Evolutionary conservation across 352 stramenopile species (phyloP).

Genomic region (Blastocystis hominis): DNA sequence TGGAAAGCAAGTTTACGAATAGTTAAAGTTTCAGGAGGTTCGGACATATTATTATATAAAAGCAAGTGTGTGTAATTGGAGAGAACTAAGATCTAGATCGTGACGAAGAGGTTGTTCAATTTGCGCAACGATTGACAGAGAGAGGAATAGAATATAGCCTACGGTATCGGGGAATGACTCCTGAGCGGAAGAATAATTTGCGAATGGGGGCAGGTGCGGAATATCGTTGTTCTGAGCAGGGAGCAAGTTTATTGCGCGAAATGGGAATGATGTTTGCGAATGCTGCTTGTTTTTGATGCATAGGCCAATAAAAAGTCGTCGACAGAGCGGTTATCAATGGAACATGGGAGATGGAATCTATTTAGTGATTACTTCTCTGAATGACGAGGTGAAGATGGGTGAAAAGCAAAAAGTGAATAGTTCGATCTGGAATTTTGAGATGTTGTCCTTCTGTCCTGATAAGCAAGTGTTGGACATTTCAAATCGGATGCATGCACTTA

Average conservation of each 20-base stretch:
- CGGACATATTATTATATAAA: background rate
- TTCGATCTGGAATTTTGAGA: too few relatives aligned
- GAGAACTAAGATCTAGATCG: background rate
- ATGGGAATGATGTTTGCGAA: background rate
- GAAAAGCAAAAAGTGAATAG: too few relatives aligned
- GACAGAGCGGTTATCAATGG: background rate
- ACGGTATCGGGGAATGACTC: background rate
- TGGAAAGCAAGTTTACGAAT: background rate
- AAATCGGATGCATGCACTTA: too few relatives aligned
- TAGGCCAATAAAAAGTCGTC: background rate
- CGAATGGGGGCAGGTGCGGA: background rate
- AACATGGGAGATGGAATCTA: background rate
- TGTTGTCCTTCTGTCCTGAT: too few relatives aligned
- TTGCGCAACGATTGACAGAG: background rate
- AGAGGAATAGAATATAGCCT: background rate
- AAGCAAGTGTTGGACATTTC: too few relatives aligned
- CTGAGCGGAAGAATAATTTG: background rate
- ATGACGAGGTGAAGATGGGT: background rate
- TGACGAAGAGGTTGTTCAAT: constrained; percentile 6
- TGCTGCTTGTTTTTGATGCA: background rate
- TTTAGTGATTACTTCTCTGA: background rate
- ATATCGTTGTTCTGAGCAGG: background rate
- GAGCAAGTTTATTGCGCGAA: background rate
- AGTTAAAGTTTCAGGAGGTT: background rate
- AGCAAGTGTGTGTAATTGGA: background rate